phyloP scores from a whole-genome alignment of 257 asterid genomes.

The Primulina tabacum region DNA sequence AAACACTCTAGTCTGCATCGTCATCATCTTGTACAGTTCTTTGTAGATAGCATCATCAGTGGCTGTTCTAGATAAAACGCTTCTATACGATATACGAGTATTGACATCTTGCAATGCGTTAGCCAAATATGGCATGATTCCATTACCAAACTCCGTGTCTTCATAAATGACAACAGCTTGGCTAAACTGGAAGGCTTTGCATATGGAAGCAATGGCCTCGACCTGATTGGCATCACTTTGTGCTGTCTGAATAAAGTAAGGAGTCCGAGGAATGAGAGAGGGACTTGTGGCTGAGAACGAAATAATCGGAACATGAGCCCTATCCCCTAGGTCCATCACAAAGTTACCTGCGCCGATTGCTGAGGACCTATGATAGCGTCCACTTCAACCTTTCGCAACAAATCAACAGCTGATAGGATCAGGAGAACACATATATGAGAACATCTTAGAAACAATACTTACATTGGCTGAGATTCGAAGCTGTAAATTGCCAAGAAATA shows the following conservation, averaged over 20 bases:
- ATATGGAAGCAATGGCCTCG: slow-evolving; percentile 43
- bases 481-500: background rate
- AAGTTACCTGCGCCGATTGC: slow-evolving; percentile 37
- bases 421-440: background rate
- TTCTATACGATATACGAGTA: slow-evolving; percentile 33
- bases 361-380: slow-evolving; percentile 52
- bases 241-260: slow-evolving; percentile 43
- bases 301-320: slow-evolving; percentile 40
- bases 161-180: slow-evolving; percentile 39
- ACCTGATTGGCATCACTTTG: slow-evolving; percentile 43
- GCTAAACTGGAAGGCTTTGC: slow-evolving; percentile 38
- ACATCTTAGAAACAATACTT: background rate
- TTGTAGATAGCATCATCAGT: slow-evolving; percentile 30
- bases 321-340: slow-evolving; percentile 39
- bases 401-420: slow-evolving; percentile 36
- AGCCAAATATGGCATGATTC: slow-evolving; percentile 39
- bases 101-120: slow-evolving; percentile 40
- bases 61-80: slow-evolving; percentile 38
- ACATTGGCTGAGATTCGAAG: background rate
- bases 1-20: slow-evolving; percentile 39
- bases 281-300: slow-evolving; percentile 51
- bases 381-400: slow-evolving; percentile 36
- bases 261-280: slow-evolving; percentile 27
- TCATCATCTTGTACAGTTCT: slow-evolving; percentile 36
- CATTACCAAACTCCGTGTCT: slow-evolving; percentile 45